Conservation (phyloP, 2,329 filamentous ascomycete genomes). For the Clathrospora elynae region DNA sequence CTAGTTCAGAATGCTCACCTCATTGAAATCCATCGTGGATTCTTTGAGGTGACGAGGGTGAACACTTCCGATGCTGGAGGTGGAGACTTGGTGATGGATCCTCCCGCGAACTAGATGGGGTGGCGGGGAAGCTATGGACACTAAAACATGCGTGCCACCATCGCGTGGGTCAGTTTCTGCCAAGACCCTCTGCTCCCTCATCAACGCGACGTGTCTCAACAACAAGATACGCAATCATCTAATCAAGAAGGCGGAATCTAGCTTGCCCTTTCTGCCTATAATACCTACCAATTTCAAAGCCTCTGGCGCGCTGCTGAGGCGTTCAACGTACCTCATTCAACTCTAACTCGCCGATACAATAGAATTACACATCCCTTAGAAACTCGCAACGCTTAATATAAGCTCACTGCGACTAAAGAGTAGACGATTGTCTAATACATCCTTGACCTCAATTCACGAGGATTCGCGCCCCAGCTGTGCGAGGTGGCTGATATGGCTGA, state of each 20-base stretch:
- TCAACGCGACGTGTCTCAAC: not conserved
- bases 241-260: not conserved
- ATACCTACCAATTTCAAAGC: not conserved
- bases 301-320: not conserved
- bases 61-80: too few relatives aligned
- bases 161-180: too few relatives aligned
- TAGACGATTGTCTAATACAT: slow-evolving; percentile 20
- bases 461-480: slow-evolving; percentile 13
- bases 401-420: slow-evolving; percentile 9
- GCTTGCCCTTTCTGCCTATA: not conserved
- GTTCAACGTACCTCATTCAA: not conserved
- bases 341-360: too few relatives aligned
- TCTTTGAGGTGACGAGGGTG: too few relatives aligned
- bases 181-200: too few relatives aligned
- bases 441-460: slow-evolving; percentile 18
- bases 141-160: too few relatives aligned
- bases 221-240: not conserved
- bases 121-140: too few relatives aligned
- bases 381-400: not conserved
- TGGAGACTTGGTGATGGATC: too few relatives aligned
- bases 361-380: not conserved
- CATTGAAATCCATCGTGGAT: too few relatives aligned
- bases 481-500: slow-evolving; percentile 23
- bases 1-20: too few relatives aligned
- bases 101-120: too few relatives aligned